Evolutionary conservation across 352 stramenopile genomes (phyloP).

Genomic region (Globisporangium apiculatum): DNA sequence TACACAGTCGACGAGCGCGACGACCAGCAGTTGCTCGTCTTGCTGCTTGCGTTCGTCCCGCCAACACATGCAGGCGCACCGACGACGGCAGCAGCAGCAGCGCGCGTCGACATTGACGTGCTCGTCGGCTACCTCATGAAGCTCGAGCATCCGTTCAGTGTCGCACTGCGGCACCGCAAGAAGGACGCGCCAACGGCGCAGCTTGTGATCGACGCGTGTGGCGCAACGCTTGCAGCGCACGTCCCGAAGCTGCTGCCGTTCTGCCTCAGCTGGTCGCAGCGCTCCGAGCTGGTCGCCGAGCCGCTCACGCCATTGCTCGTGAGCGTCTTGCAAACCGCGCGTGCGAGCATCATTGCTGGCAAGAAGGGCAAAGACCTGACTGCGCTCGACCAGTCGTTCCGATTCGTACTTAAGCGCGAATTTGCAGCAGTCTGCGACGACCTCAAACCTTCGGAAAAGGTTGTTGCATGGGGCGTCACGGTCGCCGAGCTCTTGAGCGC

Average conservation of each 20-base stretch:
- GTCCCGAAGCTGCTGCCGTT: slow-evolving; percentile 40
- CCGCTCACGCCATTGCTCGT: slow-evolving; percentile 56
- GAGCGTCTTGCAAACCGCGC: slow-evolving; percentile 41
- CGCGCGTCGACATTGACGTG: slow-evolving; percentile 20
- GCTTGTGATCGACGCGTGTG: slow-evolving; percentile 33
- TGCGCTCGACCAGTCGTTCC: slow-evolving; percentile 41
- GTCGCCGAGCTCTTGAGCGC: slow-evolving; percentile 48
- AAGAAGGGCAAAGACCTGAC: slow-evolving; percentile 33
- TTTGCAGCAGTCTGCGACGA: slow-evolving; percentile 41
- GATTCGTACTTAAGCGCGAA: slow-evolving; percentile 60
- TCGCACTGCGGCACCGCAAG: slow-evolving; percentile 8
- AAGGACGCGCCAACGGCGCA: slow-evolving; percentile 13
- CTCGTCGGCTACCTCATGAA: slow-evolving; percentile 34
- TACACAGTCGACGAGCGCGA: slow-evolving; percentile 13
- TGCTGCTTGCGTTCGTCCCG: slow-evolving; percentile 48
- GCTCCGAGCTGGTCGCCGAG: not conserved
- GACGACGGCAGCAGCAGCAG: not conserved
- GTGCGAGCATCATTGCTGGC: slow-evolving; percentile 12
- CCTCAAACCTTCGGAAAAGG: slow-evolving; percentile 8
- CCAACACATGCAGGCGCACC: not conserved
- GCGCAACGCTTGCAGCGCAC: slow-evolving; percentile 27
- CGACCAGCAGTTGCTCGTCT: slow-evolving; percentile 53
- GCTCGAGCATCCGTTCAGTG: slow-evolving; percentile 52
- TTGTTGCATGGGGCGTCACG: slow-evolving; percentile 17
- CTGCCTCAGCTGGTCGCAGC: slow-evolving; percentile 52